Conservation (phyloP, 1,139 yeast genomes). For the Magnusiomyces suaveolens region DNA sequence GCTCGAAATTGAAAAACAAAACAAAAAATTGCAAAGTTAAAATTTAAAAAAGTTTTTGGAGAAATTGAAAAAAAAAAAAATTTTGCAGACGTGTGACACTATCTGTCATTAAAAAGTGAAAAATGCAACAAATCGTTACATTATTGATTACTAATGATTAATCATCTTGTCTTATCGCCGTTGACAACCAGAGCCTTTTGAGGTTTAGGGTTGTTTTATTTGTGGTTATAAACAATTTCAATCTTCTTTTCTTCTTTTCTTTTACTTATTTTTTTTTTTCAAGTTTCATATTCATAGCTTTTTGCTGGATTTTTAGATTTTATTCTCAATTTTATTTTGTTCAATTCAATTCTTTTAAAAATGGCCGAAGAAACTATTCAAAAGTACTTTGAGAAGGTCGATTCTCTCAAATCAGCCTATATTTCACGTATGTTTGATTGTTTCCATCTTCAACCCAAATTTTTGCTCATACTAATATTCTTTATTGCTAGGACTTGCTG, state of each 20-base stretch:
- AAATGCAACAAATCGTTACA: too few relatives aligned
- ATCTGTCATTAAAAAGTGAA: not conserved
- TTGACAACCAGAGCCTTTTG: not conserved
- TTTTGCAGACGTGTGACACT: not conserved
- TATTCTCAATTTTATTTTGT: not conserved
- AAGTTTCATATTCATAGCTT: too few relatives aligned
- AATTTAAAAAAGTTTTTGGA: not conserved
- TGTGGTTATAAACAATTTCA: not conserved
- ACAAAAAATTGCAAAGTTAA: not conserved
- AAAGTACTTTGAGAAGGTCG: conserved; percentile 22
- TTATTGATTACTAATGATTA: not conserved
- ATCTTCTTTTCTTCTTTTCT: not conserved
- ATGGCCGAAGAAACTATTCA: conserved; percentile 22
- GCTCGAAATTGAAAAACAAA: not conserved
- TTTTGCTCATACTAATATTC: not conserved
- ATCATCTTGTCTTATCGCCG: not conserved
- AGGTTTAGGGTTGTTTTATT: not conserved
- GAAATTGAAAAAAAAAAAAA: not conserved
- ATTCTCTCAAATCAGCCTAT: conserved; percentile 28
- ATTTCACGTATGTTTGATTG: conserved; percentile 22
- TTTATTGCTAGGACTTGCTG: conserved; percentile 40
- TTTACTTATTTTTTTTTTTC: not conserved
- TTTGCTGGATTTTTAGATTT: too few relatives aligned
- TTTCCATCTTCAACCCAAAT: not conserved
- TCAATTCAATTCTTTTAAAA: not conserved